Conservation (phyloP, 2,329 filamentous ascomycete species). For the Nigrospora osmanthi region DNA sequence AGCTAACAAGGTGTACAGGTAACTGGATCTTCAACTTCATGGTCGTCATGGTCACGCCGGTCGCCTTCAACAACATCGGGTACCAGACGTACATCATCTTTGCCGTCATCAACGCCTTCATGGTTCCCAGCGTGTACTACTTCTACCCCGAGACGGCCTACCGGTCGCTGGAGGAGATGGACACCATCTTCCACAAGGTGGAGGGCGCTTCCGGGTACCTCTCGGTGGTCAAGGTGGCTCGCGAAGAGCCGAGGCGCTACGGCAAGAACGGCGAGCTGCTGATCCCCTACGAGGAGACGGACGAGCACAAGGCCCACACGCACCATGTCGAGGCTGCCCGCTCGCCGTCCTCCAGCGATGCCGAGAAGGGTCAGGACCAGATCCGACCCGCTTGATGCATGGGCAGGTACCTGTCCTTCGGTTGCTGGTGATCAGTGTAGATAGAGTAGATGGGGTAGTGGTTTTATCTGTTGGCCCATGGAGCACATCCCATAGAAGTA, state of each 20-base stretch:
- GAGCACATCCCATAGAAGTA: too few relatives aligned
- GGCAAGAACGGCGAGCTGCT: conserved; percentile 52
- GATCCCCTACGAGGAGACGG: conserved; percentile 33
- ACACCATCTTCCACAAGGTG: conserved; percentile 53
- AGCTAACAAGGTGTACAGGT: conserved; percentile 21
- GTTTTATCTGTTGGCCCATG: too few relatives aligned
- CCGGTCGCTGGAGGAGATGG: conserved; percentile 59
- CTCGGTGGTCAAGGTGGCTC: conserved; percentile 31
- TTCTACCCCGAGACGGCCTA: conserved; percentile 60
- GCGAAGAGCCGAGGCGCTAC: conserved; percentile 45
- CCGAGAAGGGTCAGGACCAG: not conserved
- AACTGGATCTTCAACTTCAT: conserved; percentile 60
- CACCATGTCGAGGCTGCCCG: conserved; percentile 1
- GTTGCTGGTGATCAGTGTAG: too few relatives aligned
- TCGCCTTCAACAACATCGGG: conserved; percentile 47
- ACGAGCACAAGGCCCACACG: conserved; percentile 25
- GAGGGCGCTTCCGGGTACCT: conserved; percentile 31
- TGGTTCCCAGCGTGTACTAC: conserved; percentile 50
- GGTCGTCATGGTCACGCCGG: conserved; percentile 56
- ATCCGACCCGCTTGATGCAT: too few relatives aligned
- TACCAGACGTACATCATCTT: conserved; percentile 60
- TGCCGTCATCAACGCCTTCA: conserved; percentile 55
- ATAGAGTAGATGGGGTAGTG: too few relatives aligned
- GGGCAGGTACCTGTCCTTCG: too few relatives aligned
- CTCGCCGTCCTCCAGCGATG: not conserved